phyloP scores from a whole-genome alignment of 306 rosid genomes.

The Calophaca sinica region DNA sequence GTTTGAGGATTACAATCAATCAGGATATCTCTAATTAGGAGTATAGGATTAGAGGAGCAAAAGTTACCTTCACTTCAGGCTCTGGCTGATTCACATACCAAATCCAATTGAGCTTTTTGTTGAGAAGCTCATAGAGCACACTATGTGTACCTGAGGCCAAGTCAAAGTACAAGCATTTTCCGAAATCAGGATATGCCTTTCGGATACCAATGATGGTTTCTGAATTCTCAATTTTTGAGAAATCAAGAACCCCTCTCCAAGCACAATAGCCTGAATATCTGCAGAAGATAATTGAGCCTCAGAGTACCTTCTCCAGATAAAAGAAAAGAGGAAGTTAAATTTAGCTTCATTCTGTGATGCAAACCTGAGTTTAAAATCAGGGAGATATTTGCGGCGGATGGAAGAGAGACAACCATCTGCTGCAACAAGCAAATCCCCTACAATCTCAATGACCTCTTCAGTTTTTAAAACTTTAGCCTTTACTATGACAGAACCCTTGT shows the following conservation, averaged over 20 bases:
- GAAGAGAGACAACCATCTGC: constrained; percentile 92
- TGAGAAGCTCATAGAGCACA: constrained; percentile 72
- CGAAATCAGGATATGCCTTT: constrained; percentile 77
- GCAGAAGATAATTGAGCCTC: constrained; percentile 25
- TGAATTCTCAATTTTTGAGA: constrained; percentile 65
- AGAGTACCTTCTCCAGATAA: neutral
- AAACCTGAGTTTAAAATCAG: constrained; percentile 74
- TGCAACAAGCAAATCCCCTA: constrained; percentile 79
- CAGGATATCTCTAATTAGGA: neutral
- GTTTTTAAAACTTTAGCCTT: constrained; percentile 60
- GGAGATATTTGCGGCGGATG: constrained; percentile 65
- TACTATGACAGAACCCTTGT: constrained; percentile 57
- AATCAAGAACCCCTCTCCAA: constrained; percentile 93
- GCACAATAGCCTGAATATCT: constrained; percentile 92
- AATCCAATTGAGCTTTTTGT: constrained; percentile 80
- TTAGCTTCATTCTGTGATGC: neutral
- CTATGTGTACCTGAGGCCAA: constrained; percentile 69
- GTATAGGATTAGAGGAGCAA: constrained; percentile 7
- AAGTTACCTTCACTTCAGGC: constrained; percentile 71
- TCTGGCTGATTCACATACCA: constrained; percentile 85
- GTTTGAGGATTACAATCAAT: constrained; percentile 5
- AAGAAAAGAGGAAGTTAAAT: neutral
- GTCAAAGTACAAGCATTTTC: constrained; percentile 85
- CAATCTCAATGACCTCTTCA: constrained; percentile 61
- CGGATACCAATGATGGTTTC: constrained; percentile 60